Evolutionary conservation across 768 basidiomycete genomes (phyloP).

Genomic region (Tephrocybe rancida): DNA sequence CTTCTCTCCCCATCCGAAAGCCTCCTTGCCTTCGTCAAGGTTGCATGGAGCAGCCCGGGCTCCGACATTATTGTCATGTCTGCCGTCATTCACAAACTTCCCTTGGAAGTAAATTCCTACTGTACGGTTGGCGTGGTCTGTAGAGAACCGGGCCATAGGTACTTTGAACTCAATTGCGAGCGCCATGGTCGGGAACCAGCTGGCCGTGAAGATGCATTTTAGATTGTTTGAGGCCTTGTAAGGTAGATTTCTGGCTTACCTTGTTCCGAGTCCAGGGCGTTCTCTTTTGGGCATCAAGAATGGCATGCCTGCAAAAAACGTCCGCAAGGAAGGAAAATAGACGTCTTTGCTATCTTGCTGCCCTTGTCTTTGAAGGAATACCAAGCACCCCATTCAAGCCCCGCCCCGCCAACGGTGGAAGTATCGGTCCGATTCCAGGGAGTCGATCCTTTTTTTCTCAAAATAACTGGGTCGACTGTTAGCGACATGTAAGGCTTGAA

Average conservation of each 20-base stretch:
- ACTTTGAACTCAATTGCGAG: conserved; percentile 66
- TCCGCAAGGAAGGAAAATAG: conserved; percentile 67
- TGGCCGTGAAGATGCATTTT: neutral
- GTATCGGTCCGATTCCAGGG: conserved; percentile 39
- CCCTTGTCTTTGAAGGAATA: conserved; percentile 42
- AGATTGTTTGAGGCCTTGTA: neutral
- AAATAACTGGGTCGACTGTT: conserved; percentile 43
- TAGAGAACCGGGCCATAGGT: conserved; percentile 48
- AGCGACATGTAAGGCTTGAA: conserved; percentile 35
- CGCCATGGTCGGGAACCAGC: conserved; percentile 59
- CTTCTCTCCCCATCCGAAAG: conserved; percentile 57
- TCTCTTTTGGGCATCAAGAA: conserved; percentile 48
- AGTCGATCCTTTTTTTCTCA: conserved; percentile 37
- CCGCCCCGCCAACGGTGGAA: conserved; percentile 51
- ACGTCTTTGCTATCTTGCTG: conserved; percentile 47
- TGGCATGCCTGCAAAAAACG: conserved; percentile 47
- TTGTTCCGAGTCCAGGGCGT: conserved; percentile 32
- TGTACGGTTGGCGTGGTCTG: conserved; percentile 46
- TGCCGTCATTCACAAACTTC: conserved; percentile 51
- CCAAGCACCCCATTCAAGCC: conserved; percentile 64
- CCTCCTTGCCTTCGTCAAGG: conserved; percentile 45
- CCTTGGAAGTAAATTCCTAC: conserved; percentile 59
- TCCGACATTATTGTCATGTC: conserved; percentile 63
- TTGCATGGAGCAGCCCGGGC: conserved; percentile 68
- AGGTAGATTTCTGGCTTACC: conserved; percentile 19